Base-by-base conservation (phyloP, 2,329 filamentous ascomycete genomes). In the Aspergillus alliaceus region DNA sequence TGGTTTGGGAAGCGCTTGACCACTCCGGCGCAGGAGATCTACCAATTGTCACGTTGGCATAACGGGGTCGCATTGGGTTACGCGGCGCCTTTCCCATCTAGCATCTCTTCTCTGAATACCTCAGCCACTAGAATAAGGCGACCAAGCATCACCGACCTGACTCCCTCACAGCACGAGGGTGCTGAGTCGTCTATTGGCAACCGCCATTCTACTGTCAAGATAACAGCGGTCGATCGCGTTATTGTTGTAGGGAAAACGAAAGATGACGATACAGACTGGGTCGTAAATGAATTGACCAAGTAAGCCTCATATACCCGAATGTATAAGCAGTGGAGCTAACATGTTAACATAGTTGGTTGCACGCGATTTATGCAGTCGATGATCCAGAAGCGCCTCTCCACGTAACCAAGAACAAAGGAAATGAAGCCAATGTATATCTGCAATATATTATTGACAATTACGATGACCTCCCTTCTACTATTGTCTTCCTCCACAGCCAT, bases 401-500 rank as follows among this genome's bases (percentile, higher is more conserved):
- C 12, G 61, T 69, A 9, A 56, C 67, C 27, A 57, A 62, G 24
- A 75, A 79, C 61, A 79, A 79, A 62, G 77, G 76, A 56, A 71
- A 69, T 53, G 78, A 80, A 66, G 70, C 73, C 42, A 77, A 72
- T 54, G 71, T 73, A 18, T 80, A 80, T 54, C 68, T 80, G 6
- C 77, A 76, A 31, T 79, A 76, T 58, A 74, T 80, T 40, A 69
- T 79, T 31, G 75, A 79, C 52, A 64, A 79, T 60, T 80, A 80
- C 61, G 59, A 76, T 53, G 58, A 66, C 15, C 71, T 86, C 14
- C 78, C 82, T 11, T 78, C 83, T 55, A 79, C 81, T 5, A 72
- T 79, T 54, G 73, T 84, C 58, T 86, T 86, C 72, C 76, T 82
- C 61, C 83, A 85, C 58, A 79, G 82, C 15, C 81, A 87, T 60